A percentile compares a stretch with the other conserved stretches of the same genome.
These are phyloP conservation scores for Yarrowia divulgata DNA, from an alignment of 805 yeast genomes.

Conservation along the genomic window DNA sequence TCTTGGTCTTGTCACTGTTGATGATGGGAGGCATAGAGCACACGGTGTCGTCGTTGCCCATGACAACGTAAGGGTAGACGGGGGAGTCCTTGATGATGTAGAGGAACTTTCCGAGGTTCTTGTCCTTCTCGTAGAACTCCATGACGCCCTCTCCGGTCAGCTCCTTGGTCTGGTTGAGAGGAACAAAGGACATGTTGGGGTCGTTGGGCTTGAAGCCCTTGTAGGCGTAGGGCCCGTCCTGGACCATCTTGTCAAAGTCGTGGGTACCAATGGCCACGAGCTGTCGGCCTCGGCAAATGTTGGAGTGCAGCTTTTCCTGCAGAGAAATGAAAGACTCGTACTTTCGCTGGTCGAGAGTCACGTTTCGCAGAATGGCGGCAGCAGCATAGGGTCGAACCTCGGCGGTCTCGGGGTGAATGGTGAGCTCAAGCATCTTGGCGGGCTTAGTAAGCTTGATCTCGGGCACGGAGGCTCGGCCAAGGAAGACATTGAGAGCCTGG, in stretches of 20 bases:
- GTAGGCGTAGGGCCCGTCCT: conserved; percentile 80
- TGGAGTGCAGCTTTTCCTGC: conserved; percentile 95
- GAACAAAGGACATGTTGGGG: conserved; percentile 58
- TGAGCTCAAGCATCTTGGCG: conserved; percentile 66
- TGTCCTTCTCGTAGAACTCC: conserved; percentile 90
- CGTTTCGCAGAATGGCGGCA: conserved; percentile 88
- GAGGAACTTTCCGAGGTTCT: conserved; percentile 85
- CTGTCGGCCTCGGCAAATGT: conserved; percentile 95
- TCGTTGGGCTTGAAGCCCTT: conserved; percentile 83
- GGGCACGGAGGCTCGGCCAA: conserved; percentile 74
- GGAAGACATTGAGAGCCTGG: conserved; percentile 88
- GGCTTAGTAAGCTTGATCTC: conserved; percentile 67
- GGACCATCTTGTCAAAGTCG: conserved; percentile 74
- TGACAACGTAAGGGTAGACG: conserved; percentile 81
- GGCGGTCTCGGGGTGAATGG: conserved; percentile 76
- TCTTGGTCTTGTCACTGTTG: conserved; percentile 90
- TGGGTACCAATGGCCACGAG: conserved; percentile 99
- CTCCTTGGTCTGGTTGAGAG: conserved; percentile 54
- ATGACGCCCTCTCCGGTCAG: conserved; percentile 80
- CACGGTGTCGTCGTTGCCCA: conserved; percentile 76
- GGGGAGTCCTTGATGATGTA: conserved; percentile 89
- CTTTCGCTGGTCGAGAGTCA: conserved; percentile 79
- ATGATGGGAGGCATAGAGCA: conserved; percentile 97
- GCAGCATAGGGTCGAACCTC: conserved; percentile 91
- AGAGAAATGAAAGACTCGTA: conserved; percentile 94